phyloP scores from a whole-genome alignment of 495 filamentous ascomycete genomes.

The Polyplosphaeria fusca region DNA sequence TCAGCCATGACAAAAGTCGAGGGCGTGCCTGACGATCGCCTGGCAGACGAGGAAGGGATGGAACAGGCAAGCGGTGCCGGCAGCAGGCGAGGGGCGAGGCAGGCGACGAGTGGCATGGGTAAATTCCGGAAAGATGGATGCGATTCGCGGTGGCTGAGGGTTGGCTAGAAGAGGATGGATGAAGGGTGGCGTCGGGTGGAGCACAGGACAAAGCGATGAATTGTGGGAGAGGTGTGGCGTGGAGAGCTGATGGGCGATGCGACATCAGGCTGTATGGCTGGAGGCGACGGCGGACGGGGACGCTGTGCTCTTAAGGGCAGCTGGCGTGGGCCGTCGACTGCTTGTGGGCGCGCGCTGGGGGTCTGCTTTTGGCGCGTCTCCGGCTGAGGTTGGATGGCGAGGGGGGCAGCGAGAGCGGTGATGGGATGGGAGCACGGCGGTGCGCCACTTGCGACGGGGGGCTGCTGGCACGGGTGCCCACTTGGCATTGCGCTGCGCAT shows the following conservation, averaged over 20 bases:
- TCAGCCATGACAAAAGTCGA: not conserved
- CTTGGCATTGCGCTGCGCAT: too few species aligned
- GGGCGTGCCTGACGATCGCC: constrained; percentile 29
- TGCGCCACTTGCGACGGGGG: too few species aligned
- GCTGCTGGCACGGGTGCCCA: not conserved
- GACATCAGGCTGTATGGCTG: constrained; percentile 19
- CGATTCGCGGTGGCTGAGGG: not conserved
- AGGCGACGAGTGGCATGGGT: constrained; percentile 1
- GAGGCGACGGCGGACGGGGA: not conserved
- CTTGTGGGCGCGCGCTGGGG: not conserved
- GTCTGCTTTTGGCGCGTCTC: not conserved
- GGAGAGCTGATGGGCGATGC: constrained; percentile 2
- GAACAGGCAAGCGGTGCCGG: constrained; percentile 13
- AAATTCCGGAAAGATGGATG: not conserved
- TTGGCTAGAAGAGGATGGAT: not conserved
- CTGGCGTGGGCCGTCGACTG: not conserved
- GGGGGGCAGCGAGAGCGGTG: not conserved
- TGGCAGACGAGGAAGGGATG: not conserved
- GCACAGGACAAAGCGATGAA: not conserved
- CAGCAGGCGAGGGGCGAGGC: constrained; percentile 6
- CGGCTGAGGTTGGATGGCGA: not conserved
- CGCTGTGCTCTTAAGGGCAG: constrained; percentile 16
- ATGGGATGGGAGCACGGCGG: not conserved
- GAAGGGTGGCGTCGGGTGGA: too few species aligned
- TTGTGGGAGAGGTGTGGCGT: not conserved